Evolutionary conservation across 2,329 filamentous ascomycete species (phyloP), one percentile per base, ranked within the genome.

Genomic region (Ramichloridium luteum): DNA sequence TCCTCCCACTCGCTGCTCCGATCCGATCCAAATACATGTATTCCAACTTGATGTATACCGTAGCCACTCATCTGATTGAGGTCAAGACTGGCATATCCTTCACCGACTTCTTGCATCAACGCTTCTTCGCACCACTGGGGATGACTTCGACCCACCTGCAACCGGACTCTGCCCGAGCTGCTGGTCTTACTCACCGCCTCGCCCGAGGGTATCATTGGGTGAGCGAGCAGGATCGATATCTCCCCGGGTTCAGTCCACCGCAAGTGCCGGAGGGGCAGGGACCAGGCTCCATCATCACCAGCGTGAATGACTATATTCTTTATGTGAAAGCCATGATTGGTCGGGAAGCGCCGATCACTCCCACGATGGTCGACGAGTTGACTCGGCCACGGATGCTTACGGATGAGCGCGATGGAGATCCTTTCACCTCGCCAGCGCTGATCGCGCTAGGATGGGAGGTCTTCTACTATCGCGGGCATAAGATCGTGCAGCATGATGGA

Each of bases 21-120:
- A 56, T 66, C 4, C 56, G 70, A 2, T 54, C 57, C 2, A 53
- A 43, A 32, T 69, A 55, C 34, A 54, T 62, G 36, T 72, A 72
- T 44, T 61, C 55, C 45, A 71, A 72, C 44, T 51, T 61, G 34
- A 68, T 70, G 59, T 72, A 58, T 42, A 53, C 53, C 2, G 55
- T 56, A 1, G 55, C 60, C 2, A 59, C 59, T 4, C 53, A 68
- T 39, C 55, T 69, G 1, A 45, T 70, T n/a, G 62, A 69, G 40
- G 57, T 45, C 0, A 34, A 65, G 3, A 59, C 56, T 0, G 57
- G 56, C 0, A 39, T 39, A 8, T 45, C 48, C 16, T 50, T 70
- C 3, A 56, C 55, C 0, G 45, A 56, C 4, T 61, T 65, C 22
- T 46, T 70, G 6, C 50, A 48, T 5, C 47, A 58, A 13, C 38